Base-by-base conservation (phyloP, 192 early-diverging fungal species). In the Pilobolus umbonatus region DNA sequence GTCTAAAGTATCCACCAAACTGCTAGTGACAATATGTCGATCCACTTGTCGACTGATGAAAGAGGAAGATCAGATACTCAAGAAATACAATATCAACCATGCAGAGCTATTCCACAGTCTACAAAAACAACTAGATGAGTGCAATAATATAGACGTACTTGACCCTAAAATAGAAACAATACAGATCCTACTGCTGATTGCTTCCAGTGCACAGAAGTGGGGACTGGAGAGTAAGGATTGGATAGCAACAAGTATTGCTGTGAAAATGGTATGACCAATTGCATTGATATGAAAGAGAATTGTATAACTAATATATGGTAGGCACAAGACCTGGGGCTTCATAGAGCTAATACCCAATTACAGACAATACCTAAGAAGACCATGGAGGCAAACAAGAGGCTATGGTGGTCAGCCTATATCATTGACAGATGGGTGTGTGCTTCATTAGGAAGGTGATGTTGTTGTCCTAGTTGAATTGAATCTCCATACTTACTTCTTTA, bases 291-390 rank as follows among this genome's bases (percentile, higher is more conserved):
- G 4, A 12, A 17, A 17, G 6, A 4, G 2, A 17, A 9, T 42
- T 42, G 19, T 42, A 17, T 42, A 9, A 42, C 19, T 17, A 38
- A 38, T 14, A 46, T 42, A 21, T 40, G 9, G 3, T 38, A 64
- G 62, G 67, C 67, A 7, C 67, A 69, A 39, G 67, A 69, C 38
- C 35, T 69, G 39, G 67, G 67, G 14, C 44, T 69, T 12, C 67
- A 69, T 60, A 57, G 67, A 29, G 62, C 61, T 26, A 69, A 54
- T 47, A 52, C 25, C 1, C 30, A 44, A 55, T 45, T 24, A n/a
- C 29, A 40, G 38, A 43, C 35, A 30, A 22, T 54, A 15, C 40
- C 67, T 0, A 48, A 39, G 14, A 52, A 59, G 21, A 22, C 40
- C 6, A 34, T 9, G 24, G 61, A 63, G 21, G 38, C 57, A 14